phyloP scores from a whole-genome alignment of 1,284 basidiomycete species.

The Puccinia triticina region DNA sequence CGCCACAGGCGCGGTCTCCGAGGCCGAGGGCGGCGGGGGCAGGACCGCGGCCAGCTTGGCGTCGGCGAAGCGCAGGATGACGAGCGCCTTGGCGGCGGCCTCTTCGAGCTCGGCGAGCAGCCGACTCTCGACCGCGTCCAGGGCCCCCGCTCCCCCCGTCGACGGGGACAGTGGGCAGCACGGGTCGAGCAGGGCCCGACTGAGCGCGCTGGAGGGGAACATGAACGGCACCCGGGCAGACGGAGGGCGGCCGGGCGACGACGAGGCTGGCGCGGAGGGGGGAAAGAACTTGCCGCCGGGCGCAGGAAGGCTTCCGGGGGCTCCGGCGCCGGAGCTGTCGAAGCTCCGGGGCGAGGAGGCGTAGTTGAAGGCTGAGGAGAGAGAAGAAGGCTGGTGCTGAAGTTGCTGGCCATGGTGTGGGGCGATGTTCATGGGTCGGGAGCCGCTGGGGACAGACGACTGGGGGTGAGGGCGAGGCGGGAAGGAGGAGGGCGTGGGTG shows the following conservation, averaged over 20 bases:
- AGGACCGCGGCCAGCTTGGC: conserved; percentile 32
- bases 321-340: conserved; percentile 42
- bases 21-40: conserved; percentile 40
- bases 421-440: conserved; percentile 46
- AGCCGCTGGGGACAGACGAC: conserved; percentile 56
- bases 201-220: conserved; percentile 31
- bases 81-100: conserved; percentile 38
- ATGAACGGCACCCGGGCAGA: background rate
- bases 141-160: too few relatives aligned
- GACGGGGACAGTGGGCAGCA: too few relatives aligned
- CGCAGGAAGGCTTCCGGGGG: conserved; percentile 38
- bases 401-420: conserved; percentile 30
- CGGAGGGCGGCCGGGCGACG: background rate
- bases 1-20: too few relatives aligned
- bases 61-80: conserved; percentile 41
- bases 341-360: conserved; percentile 45
- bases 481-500: conserved; percentile 39
- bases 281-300: conserved; percentile 44
- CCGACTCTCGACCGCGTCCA: conserved; percentile 27
- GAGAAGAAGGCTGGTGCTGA: too few relatives aligned
- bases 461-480: conserved; percentile 55
- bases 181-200: conserved; percentile 17
- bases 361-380: conserved; percentile 37
- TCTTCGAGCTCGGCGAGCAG: conserved; percentile 40
- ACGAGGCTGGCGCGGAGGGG: background rate